Conservation (phyloP, 2,329 filamentous ascomycete species). For the Monosporascus sp. region DNA sequence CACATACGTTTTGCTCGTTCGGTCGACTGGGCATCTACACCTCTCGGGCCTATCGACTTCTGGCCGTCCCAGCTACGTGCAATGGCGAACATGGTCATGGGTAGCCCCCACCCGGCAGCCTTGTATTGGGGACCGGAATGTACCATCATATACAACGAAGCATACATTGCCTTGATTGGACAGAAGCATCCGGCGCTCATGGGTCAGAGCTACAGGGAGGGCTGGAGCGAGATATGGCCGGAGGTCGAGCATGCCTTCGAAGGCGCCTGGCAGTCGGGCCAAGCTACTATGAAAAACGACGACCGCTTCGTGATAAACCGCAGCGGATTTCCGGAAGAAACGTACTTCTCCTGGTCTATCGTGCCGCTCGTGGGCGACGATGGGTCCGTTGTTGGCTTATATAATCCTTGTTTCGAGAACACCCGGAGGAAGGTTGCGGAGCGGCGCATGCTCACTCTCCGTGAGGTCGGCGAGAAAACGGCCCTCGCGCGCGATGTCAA, state of each 20-base stretch:
- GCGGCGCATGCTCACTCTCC: constrained; percentile 70
- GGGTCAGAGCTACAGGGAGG: constrained; percentile 64
- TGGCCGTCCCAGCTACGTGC: constrained; percentile 69
- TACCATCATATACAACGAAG: constrained; percentile 67
- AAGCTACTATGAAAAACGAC: constrained; percentile 81
- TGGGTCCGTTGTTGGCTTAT: constrained; percentile 68
- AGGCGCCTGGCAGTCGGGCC: constrained; percentile 62
- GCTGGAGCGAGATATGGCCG: constrained; percentile 72
- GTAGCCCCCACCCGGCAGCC: constrained; percentile 66
- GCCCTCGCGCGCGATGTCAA: constrained; percentile 67
- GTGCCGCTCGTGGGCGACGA: constrained; percentile 72
- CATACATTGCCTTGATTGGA: constrained; percentile 65
- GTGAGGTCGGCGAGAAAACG: constrained; percentile 72
- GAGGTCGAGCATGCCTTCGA: constrained; percentile 64
- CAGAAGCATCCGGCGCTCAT: constrained; percentile 72
- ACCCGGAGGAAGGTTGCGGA: constrained; percentile 74
- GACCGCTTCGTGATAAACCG: constrained; percentile 69
- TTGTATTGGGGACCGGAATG: constrained; percentile 75
- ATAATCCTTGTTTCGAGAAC: constrained; percentile 78
- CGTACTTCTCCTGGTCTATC: constrained; percentile 78
- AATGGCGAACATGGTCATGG: constrained; percentile 81
- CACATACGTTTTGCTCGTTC: constrained; percentile 71
- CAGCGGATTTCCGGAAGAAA: constrained; percentile 67
- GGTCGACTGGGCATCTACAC: constrained; percentile 67
- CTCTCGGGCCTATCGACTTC: constrained; percentile 67